Conservation (phyloP, 2,329 filamentous ascomycete species). For the Neophaeococcomyces aloes region DNA sequence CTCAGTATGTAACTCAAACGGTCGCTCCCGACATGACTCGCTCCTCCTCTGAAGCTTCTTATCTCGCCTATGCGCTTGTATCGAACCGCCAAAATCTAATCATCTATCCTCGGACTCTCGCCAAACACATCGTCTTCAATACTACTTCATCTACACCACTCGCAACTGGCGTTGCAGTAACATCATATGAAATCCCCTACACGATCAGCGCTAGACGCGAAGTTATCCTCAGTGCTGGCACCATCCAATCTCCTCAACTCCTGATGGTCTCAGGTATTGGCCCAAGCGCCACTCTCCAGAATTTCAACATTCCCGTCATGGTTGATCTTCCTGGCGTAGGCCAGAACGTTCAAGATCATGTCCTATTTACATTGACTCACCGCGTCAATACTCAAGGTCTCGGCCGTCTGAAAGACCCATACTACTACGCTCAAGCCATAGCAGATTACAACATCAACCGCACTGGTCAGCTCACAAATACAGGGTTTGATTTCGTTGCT, state of each 20-base stretch:
- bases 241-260: constrained; percentile 62
- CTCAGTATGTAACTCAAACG: constrained; percentile 26
- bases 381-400: constrained; percentile 7
- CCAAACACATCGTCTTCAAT: constrained; percentile 37
- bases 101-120: constrained; percentile 34
- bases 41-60: constrained; percentile 31
- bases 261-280: constrained; percentile 66
- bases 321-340: constrained; percentile 63
- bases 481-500: constrained; percentile 14
- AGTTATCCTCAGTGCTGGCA: constrained; percentile 60
- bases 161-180: constrained; percentile 34
- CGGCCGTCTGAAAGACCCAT: not conserved
- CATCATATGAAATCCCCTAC: constrained; percentile 1
- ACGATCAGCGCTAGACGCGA: constrained; percentile 28
- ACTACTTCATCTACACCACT: no score
- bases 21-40: constrained; percentile 24
- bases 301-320: constrained; percentile 56
- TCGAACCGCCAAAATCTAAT: constrained; percentile 25
- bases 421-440: constrained; percentile 2
- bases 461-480: constrained; percentile 6
- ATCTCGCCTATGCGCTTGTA: constrained; percentile 24
- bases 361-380: constrained; percentile 7
- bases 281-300: constrained; percentile 59
- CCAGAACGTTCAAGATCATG: constrained; percentile 68
- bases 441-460: constrained; percentile 1